phyloP scores from a whole-genome alignment of 2,329 filamentous ascomycete genomes.

The Graphiopsis chlorocephala region DNA sequence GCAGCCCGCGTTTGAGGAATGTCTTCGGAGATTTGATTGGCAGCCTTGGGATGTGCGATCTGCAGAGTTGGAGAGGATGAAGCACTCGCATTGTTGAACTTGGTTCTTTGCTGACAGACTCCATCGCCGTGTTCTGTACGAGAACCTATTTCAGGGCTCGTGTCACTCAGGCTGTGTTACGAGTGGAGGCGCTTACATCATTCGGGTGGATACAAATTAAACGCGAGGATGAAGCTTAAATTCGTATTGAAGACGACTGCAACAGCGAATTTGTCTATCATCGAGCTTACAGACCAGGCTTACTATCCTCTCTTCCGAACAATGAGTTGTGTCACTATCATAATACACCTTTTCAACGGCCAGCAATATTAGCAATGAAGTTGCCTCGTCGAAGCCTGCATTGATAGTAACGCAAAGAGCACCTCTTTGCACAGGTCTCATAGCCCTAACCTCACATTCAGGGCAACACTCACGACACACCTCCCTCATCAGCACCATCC shows the following conservation, averaged over 20 bases:
- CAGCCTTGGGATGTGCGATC: background rate
- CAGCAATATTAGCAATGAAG: background rate
- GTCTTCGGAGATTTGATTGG: constrained; percentile 3
- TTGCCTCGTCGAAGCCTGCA: background rate
- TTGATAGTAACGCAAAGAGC: background rate
- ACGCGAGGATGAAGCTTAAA: background rate
- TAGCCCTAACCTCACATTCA: background rate
- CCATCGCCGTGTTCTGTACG: background rate
- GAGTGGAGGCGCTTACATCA: background rate
- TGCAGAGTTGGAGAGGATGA: background rate
- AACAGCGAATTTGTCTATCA: background rate
- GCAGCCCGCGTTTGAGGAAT: background rate
- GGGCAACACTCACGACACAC: background rate
- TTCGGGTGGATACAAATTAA: background rate
- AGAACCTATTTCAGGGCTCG: background rate
- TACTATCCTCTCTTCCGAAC: background rate
- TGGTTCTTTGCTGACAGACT: background rate
- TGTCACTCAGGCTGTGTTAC: background rate
- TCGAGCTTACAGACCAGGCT: background rate
- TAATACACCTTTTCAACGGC: background rate
- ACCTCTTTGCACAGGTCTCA: background rate
- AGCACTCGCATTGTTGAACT: background rate
- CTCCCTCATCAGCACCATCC: background rate
- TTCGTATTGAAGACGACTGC: background rate
- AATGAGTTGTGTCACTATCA: background rate